phyloP scores from a whole-genome alignment of 2,329 filamentous ascomycete genomes.

The Corynespora cassiicola region DNA sequence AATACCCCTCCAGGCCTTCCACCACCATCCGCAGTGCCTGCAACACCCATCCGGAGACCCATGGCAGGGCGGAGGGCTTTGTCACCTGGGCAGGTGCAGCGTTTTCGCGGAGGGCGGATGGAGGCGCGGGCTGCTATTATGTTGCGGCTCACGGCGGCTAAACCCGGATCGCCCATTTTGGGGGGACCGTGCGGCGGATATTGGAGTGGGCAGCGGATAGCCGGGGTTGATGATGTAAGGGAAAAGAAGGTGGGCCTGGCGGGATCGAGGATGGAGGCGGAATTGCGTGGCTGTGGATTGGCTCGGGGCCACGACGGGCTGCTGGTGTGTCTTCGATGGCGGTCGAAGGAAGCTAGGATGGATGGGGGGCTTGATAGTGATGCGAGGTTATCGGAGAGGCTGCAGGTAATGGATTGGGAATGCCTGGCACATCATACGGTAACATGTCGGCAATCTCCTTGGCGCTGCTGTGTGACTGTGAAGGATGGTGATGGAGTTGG shows the following conservation, averaged over 20 bases:
- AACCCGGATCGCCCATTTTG: conserved; percentile 12
- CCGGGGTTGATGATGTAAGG: conserved; percentile 13
- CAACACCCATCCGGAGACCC: conserved; percentile 23
- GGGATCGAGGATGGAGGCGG: conserved; percentile 17
- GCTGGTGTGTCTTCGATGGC: too few species aligned
- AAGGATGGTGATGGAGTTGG: too few species aligned
- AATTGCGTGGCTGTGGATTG: too few species aligned
- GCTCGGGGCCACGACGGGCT: too few species aligned
- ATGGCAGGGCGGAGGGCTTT: not conserved
- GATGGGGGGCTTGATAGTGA: too few species aligned
- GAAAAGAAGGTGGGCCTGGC: conserved; percentile 1
- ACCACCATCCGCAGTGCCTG: conserved; percentile 35
- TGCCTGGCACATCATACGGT: too few species aligned
- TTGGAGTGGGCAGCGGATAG: conserved; percentile 25
- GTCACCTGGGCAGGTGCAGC: not conserved
- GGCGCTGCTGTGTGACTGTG: too few species aligned
- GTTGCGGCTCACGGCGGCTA: conserved; percentile 28
- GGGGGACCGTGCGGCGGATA: conserved; percentile 26
- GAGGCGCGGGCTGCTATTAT: conserved; percentile 12
- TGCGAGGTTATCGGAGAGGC: too few species aligned
- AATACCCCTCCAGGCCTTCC: conserved; percentile 21
- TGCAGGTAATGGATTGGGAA: too few species aligned
- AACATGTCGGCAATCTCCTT: too few species aligned
- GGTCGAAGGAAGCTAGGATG: too few species aligned
- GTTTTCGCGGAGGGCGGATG: not conserved